Base-by-base conservation (phyloP, 2,329 filamentous ascomycete species). In the Dothistroma pini region DNA sequence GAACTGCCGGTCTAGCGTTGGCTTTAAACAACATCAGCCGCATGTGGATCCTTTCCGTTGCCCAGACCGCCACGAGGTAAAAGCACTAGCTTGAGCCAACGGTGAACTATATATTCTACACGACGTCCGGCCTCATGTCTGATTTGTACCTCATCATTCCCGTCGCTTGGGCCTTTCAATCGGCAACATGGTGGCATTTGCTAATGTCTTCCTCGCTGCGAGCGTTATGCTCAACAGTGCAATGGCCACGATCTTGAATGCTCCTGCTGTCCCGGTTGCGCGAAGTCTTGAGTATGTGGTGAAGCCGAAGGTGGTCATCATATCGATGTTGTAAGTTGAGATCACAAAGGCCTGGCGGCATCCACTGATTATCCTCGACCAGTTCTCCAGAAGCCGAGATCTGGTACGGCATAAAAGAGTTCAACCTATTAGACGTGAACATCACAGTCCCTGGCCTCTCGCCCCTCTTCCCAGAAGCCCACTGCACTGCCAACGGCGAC, bases 251-350 rank as follows among this genome's bases (percentile, higher is more conserved):
- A 59, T 67, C 31, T 32, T 65, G 9, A 63, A 63, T 19, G 56
- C 54, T 16, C 35, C 29, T 9, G 14, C n/a, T 35, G 41, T 25
- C 12, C 16, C n/a, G 38, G 32, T 56, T 12, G 21, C 19, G 32
- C 63, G 70, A 59, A 55, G 61, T 11, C 44, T 69, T 41, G 69
- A 71, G 59, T 69, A 62, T 61, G 64, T 70, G 1, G 61, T 86
- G 58, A 72, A 80, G 25, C 86, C 86, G 10, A 88, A 86, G 66
- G 78, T 87, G 53, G 80, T 88, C 71, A 84, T 88, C 60, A 78
- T 88, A 63, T 84, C 81, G 64, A 84, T 87, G 82, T 86, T 86
- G 60, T 63, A 48, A 57, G 62, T 61, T 54, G 3, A 6, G 21
- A 4, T 31, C 31, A 11, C n/a, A 22, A 29, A 19, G 10, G 16